Conservation (phyloP, 1,284 basidiomycete genomes). For the Rhodotorula sp. region DNA sequence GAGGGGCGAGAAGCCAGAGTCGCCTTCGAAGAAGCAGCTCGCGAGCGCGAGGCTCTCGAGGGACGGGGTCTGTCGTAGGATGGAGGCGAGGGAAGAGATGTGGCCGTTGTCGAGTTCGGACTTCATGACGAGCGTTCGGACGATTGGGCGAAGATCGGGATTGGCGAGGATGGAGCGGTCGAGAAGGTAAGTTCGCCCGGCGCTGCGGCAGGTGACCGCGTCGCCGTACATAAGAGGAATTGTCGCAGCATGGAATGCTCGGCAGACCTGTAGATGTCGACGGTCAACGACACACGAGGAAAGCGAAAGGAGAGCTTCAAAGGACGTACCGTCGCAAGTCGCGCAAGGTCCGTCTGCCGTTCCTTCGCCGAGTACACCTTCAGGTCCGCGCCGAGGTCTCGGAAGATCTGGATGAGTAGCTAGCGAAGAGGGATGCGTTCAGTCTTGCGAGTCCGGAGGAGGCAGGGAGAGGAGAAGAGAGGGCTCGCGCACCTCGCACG, state of each 20-base stretch:
- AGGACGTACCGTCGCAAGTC: slow-evolving; percentile 10
- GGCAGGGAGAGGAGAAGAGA: neutral
- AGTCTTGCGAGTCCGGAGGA: neutral
- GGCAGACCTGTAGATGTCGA: slow-evolving; percentile 6
- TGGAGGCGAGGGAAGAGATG: neutral
- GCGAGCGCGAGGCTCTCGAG: slow-evolving; percentile 4
- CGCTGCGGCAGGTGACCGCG: slow-evolving; percentile 17
- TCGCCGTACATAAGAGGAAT: slow-evolving; percentile 13
- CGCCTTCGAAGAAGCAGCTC: neutral
- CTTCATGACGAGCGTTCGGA: slow-evolving; percentile 11
- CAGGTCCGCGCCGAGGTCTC: neutral
- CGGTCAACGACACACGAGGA: too few species aligned
- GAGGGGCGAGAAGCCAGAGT: neutral
- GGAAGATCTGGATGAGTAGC: slow-evolving; percentile 19
- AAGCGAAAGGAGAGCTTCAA: neutral
- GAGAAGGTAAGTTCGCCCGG: slow-evolving; percentile 23
- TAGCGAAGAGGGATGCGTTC: neutral
- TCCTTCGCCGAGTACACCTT: slow-evolving; percentile 13
- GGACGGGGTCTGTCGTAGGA: neutral
- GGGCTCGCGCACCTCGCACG: slow-evolving; percentile 12
- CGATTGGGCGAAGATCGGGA: neutral
- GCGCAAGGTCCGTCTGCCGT: slow-evolving; percentile 20
- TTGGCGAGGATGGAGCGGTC: slow-evolving; percentile 5
- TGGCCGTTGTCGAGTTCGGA: slow-evolving; percentile 10
- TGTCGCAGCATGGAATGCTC: neutral